phyloP scores from a whole-genome alignment of 768 basidiomycete genomes.

The Panaeolus papilionaceus region DNA sequence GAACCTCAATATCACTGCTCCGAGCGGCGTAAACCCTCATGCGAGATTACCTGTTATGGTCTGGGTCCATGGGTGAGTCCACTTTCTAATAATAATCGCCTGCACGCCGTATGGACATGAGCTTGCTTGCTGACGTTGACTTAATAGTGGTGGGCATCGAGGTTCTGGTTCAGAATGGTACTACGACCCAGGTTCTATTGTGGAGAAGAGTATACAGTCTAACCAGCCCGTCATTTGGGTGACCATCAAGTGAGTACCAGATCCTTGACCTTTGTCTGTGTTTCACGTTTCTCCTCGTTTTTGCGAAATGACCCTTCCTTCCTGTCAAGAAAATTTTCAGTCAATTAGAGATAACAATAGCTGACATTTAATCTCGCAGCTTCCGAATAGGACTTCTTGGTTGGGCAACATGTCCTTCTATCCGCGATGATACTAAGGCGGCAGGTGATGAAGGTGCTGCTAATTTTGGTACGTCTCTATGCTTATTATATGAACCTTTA shows the following conservation, averaged over 20 bases:
- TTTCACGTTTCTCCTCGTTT: constrained; percentile 13
- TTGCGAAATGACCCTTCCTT: neutral
- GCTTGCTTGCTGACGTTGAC: constrained; percentile 15
- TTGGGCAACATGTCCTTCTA: constrained; percentile 69
- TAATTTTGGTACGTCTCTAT: constrained; percentile 66
- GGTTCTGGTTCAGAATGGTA: constrained; percentile 82
- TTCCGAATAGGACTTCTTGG: constrained; percentile 82
- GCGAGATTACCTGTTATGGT: constrained; percentile 79
- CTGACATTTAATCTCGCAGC: constrained; percentile 41
- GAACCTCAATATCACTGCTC: constrained; percentile 82
- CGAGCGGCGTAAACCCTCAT: constrained; percentile 56
- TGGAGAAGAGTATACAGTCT: constrained; percentile 66
- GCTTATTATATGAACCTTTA: constrained; percentile 19
- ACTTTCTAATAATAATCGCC: neutral
- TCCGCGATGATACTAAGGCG: constrained; percentile 70
- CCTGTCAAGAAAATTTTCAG: constrained; percentile 1
- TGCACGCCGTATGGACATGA: neutral
- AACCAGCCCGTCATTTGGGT: constrained; percentile 75
- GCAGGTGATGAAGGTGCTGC: constrained; percentile 76
- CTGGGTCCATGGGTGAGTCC: constrained; percentile 83
- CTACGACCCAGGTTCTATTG: constrained; percentile 75
- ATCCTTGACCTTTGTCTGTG: neutral
- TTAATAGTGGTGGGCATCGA: constrained; percentile 67
- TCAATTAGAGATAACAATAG: neutral
- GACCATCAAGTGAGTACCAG: constrained; percentile 69